Base-by-base conservation (phyloP, 305 asterid genomes). In the Fraxinus albicans region DNA sequence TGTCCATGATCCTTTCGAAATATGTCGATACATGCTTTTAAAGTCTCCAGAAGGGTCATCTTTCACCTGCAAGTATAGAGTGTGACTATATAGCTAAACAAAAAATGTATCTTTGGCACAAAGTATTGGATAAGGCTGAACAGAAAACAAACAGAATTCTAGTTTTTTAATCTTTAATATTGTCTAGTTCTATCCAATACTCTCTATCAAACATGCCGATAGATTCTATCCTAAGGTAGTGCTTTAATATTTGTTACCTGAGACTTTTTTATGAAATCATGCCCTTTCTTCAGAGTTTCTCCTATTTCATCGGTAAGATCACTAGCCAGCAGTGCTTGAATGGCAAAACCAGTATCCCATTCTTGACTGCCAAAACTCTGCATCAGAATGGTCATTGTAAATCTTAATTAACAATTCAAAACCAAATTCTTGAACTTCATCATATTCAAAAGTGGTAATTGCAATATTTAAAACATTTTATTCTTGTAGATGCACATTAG, bases 281-380 rank as follows among this genome's bases (percentile, higher is more conserved):
- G 97, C 31, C 97, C 97, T 87, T 63, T 86, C 85, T 70, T 90
- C 1, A 94, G 85, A 55, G 90, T 91, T 35, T 87, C 88, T 2
- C 87, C 88, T 80, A 91, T 90, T 79, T 92, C 98, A 58, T 90
- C 90, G 0, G 88, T 83, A 78, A 95, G 27, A 79, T 89, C 87
- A 86, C 93, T 86, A 29, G 97, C 97, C 55, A 95, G 78, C 74
- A 95, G 82, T 15, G 99, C 97, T 82, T 95, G 98, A 76, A 94
- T 77, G 17, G 98, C 92, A 53, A 95, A 90, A 73, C 92, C 92
- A 3, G 96, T 88, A 84, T 95, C 99, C 99, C 98, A 95, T 76
- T 88, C 75, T 84, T 95, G 99, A 77, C 98, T 67, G 36, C 74
- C 74, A 67, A 67, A 67, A 67, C 36, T 67, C 74, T 67, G 36